A percentile compares a stretch with the other conserved stretches of the same genome.
phyloP scores from a whole-genome alignment of 2,329 filamentous ascomycete genomes.

The Pestalotiopsis sp. region DNA sequence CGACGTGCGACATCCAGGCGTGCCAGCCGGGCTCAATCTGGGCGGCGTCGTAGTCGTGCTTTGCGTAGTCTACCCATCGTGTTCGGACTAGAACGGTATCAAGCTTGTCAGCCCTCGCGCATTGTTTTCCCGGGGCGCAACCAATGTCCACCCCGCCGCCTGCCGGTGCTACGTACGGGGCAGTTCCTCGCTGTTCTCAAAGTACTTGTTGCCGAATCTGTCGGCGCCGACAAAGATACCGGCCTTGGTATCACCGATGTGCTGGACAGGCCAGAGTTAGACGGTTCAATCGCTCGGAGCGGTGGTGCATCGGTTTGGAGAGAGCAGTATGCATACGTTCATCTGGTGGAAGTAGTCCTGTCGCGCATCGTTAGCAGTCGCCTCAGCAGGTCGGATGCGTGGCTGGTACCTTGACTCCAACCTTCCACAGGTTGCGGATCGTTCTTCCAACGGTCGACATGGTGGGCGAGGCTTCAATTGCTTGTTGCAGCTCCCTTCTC shows the following conservation, averaged over 20 bases:
- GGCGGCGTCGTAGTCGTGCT: constrained; percentile 79
- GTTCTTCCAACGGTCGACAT: constrained; percentile 95
- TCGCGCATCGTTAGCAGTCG: constrained; percentile 38
- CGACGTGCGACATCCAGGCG: constrained; percentile 93
- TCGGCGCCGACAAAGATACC: constrained; percentile 84
- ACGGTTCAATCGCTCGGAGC: constrained; percentile 17
- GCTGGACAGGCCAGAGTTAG: constrained; percentile 39
- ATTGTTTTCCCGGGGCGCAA: not conserved
- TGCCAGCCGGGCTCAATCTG: constrained; percentile 98
- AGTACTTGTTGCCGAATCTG: constrained; percentile 96
- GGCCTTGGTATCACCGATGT: constrained; percentile 86
- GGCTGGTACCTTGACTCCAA: constrained; percentile 78
- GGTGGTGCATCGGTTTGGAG: constrained; percentile 22
- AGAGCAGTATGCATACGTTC: constrained; percentile 66
- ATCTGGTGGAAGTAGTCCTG: constrained; percentile 92
- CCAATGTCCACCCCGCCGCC: not conserved
- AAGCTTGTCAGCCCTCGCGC: not conserved
- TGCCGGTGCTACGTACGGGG: constrained; percentile 63
- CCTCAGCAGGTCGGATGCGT: not conserved
- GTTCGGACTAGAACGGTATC: constrained; percentile 69
- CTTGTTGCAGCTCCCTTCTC: not conserved
- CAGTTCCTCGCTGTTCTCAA: constrained; percentile 92
- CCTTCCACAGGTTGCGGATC: constrained; percentile 80
- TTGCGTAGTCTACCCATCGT: constrained; percentile 96
- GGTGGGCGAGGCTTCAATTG: constrained; percentile 41